Evolutionary conservation across 768 basidiomycete genomes (phyloP), one percentile per base, ranked within the genome.

Genomic region (Collybiopsis confluens): DNA sequence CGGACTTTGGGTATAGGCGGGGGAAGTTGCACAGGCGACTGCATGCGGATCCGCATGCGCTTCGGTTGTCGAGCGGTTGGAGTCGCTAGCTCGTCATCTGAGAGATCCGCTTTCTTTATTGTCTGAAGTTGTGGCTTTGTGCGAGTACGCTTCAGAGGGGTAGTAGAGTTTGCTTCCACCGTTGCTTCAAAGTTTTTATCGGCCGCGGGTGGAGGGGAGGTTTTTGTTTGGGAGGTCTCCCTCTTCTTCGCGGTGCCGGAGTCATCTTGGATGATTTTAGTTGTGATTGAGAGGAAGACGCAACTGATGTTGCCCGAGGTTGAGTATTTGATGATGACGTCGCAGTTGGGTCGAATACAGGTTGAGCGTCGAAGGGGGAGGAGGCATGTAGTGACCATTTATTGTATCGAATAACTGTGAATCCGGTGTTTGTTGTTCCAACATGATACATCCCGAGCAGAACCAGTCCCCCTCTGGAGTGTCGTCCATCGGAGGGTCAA

Each of bases 381-480:
- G 26, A 50, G 16, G 13, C 6, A 33, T n/a, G 20, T 26, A 40
- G 15, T n/a, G 15, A 3, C 23, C 38, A 16, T 41, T 41, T 6
- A 40, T 21, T 9, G 23, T 36, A 24, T 4, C 13, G 38, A 20
- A 21, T 23, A 50, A 27, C 23, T 50, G 35, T 37, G 35, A 20
- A 51, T 64, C 60, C 5, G 30, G 30, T 13, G 5, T 5, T 13
- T 33, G 30, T 13, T 33, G 6, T 58, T 60, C 26, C 58, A 49
- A 40, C 68, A 56, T 37, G 69, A 69, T 18, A 75, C 77, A 64
- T 90, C 66, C 55, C 23, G 87, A 87, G 66, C 90, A 92, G 61
- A 81, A 77, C 88, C 88, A 93, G 65, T 76, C 76, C 60, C 91
- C 92, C 35, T 83, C 78, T 1, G 94, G 94, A 30, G 83, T 74